These are phyloP conservation scores for Wallacemonas rigidus DNA, from an alignment of 208 protist species.

Conservation along the genomic window DNA sequence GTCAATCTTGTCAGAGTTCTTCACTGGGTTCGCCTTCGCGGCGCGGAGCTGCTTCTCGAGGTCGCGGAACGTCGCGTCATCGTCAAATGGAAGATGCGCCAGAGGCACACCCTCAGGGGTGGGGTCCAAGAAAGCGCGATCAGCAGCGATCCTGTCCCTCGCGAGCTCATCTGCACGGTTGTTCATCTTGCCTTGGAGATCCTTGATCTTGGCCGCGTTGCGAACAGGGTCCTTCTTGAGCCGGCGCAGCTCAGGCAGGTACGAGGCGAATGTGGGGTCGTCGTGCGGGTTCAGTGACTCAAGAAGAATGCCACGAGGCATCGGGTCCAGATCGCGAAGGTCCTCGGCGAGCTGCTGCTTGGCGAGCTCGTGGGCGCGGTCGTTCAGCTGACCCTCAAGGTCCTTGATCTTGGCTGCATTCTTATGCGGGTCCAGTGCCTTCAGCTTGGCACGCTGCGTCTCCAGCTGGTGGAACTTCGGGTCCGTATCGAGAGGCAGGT, in stretches of 20 bases:
- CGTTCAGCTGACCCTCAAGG: conserved; percentile 70
- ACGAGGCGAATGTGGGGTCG: conserved; percentile 55
- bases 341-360: conserved; percentile 60
- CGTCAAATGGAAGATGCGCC: conserved; percentile 57
- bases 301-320: conserved; percentile 62
- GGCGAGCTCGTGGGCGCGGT: conserved; percentile 59
- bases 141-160: conserved; percentile 50
- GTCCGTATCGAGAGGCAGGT: conserved; percentile 73
- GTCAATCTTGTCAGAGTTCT: conserved; percentile 49
- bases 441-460: conserved; percentile 72
- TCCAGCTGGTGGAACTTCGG: conserved; percentile 64
- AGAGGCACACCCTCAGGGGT: conserved; percentile 74
- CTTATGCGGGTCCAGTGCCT: conserved; percentile 55
- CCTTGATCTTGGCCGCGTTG: conserved; percentile 46
- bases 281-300: conserved; percentile 57
- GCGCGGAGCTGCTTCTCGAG: conserved; percentile 67
- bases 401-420: conserved; percentile 56
- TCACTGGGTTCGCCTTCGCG: conserved; percentile 48
- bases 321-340: conserved; percentile 48
- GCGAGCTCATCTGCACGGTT: conserved; percentile 52
- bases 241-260: conserved; percentile 62
- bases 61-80: conserved; percentile 59
- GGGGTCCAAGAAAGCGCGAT: conserved; percentile 62
- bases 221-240: conserved; percentile 54
- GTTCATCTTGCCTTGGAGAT: conserved; percentile 53